Evolutionary conservation across 2,329 filamentous ascomycete genomes (phyloP).

Genomic region (Ophiocordyceps sinensis): DNA sequence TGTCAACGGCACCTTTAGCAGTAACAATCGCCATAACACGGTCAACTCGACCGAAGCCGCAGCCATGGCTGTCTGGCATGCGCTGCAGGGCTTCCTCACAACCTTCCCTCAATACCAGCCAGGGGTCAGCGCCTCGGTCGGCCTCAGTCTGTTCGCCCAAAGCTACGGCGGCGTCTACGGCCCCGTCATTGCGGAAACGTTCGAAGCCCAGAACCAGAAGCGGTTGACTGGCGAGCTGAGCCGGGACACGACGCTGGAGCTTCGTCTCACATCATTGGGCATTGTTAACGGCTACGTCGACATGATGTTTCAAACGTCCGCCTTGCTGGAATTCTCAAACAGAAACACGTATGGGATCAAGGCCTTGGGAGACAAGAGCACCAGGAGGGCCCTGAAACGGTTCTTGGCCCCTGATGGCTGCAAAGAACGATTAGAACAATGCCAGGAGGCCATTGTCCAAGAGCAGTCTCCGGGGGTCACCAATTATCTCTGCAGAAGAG

Average conservation of each 20-base stretch:
- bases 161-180: conserved; percentile 60
- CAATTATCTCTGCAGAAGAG: neutral
- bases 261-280: conserved; percentile 48
- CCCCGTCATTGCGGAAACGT: conserved; percentile 43
- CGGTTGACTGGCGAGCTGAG: conserved; percentile 33
- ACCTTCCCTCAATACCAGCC: conserved; percentile 45
- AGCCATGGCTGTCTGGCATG: conserved; percentile 49
- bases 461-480: too few species aligned
- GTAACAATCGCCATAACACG: conserved; percentile 30
- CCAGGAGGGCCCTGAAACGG: too few species aligned
- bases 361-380: conserved; percentile 21
- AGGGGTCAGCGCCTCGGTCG: conserved; percentile 30
- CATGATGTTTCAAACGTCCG: conserved; percentile 42
- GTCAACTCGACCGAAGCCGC: conserved; percentile 42
- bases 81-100: conserved; percentile 45
- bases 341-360: conserved; percentile 53
- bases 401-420: too few species aligned
- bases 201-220: conserved; percentile 47
- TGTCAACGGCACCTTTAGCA: conserved; percentile 52
- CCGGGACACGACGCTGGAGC: conserved; percentile 37
- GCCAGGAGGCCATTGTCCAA: too few species aligned
- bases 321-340: conserved; percentile 40
- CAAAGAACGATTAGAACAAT: too few species aligned
- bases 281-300: conserved; percentile 63
- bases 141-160: conserved; percentile 53